A percentile compares a stretch with the other conserved stretches of the same genome.
Evolutionary conservation across 139 green algal species (phyloP).

Genomic region (Mychonastes homosphaera): DNA sequence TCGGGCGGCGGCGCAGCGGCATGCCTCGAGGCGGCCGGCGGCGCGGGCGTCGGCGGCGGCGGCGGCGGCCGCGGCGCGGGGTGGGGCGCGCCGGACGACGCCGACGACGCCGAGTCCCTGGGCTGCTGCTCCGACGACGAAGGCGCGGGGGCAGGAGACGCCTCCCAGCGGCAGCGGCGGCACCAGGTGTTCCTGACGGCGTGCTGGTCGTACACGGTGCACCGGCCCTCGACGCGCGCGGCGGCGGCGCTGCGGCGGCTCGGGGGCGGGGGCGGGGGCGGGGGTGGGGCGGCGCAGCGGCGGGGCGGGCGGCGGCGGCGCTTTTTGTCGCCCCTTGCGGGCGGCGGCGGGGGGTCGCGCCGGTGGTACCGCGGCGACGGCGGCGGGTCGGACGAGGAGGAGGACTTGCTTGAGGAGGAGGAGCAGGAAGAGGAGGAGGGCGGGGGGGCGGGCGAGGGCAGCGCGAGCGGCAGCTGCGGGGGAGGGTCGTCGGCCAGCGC

Average conservation of each 20-base stretch:
- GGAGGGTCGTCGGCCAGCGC: not conserved
- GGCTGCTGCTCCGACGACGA: not conserved
- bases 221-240: not conserved
- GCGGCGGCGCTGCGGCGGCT: slow-evolving; percentile 2
- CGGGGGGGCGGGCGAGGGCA: not conserved
- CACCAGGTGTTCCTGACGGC: not conserved
- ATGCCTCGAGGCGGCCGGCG: slow-evolving; percentile 12
- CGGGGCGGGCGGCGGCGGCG: too few species aligned
- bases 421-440: slow-evolving; percentile 11
- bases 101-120: not conserved
- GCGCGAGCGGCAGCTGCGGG: not conserved
- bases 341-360: too few species aligned
- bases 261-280: too few species aligned
- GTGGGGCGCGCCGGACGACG: not conserved
- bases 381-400: too few species aligned
- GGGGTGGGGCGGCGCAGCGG: too few species aligned
- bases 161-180: not conserved
- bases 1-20: slow-evolving; percentile 28
- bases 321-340: too few species aligned
- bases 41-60: not conserved
- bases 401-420: not conserved
- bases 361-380: too few species aligned
- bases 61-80: not conserved
- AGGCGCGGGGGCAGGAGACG: not conserved
- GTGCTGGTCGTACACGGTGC: not conserved